A percentile compares a stretch with the other conserved stretches of the same genome.
phyloP scores from a whole-genome alignment of 306 rosid species.

The Hippophae tibetana region DNA sequence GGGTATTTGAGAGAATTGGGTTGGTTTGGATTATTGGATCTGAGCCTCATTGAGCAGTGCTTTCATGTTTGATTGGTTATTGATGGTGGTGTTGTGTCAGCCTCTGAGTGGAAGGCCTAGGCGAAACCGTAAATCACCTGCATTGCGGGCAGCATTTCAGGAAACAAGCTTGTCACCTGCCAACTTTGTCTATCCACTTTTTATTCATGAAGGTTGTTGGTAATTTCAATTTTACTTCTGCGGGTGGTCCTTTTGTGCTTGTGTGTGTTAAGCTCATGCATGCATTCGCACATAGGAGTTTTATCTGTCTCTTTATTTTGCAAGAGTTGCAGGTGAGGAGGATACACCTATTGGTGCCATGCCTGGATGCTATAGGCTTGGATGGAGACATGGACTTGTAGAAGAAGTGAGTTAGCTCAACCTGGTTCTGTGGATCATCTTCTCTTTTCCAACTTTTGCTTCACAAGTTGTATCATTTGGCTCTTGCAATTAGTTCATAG shows the following conservation, averaged over 20 bases:
- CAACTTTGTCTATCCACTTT: slow-evolving; percentile 87
- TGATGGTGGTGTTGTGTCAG: slow-evolving; percentile 34
- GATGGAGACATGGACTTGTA: slow-evolving; percentile 95
- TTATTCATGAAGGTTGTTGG: slow-evolving; percentile 84
- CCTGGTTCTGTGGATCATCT: slow-evolving; percentile 2
- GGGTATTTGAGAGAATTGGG: neutral
- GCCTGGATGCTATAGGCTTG: slow-evolving; percentile 97
- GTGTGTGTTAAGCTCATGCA: no score
- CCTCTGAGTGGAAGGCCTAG: slow-evolving; percentile 79
- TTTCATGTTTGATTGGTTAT: slow-evolving; percentile 10
- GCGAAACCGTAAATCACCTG: slow-evolving; percentile 58
- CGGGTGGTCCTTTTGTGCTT: neutral
- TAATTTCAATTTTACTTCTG: neutral
- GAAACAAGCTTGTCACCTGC: slow-evolving; percentile 76
- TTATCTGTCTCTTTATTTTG: neutral
- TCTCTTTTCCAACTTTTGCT: neutral
- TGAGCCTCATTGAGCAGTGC: neutral
- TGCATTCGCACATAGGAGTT: neutral
- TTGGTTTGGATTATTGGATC: neutral
- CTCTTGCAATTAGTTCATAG: neutral
- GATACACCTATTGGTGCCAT: slow-evolving; percentile 92
- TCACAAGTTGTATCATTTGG: neutral
- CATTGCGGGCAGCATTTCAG: slow-evolving; percentile 67
- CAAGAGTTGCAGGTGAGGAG: slow-evolving; percentile 62
- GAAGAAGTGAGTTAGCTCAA: slow-evolving; percentile 56